Conservation (phyloP, 495 filamentous ascomycete species). For the Tuber umbilicatum region DNA sequence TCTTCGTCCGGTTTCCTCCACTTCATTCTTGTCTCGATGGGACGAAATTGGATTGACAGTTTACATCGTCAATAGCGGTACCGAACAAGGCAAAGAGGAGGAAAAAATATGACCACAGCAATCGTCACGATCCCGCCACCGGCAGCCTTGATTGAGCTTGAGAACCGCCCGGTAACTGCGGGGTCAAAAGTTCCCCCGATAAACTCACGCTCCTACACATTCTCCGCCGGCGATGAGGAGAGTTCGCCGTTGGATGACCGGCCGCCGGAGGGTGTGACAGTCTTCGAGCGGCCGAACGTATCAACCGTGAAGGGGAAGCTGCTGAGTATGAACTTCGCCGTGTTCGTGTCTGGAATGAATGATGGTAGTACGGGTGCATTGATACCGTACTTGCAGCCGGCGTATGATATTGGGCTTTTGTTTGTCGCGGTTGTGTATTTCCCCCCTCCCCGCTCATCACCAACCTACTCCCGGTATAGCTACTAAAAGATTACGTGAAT, state of each 20-base stretch:
- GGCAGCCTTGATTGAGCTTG: not conserved
- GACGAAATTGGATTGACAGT: not conserved
- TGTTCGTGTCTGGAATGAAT: constrained; percentile 53
- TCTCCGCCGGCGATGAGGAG: constrained; percentile 13
- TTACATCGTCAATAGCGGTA: constrained; percentile 1
- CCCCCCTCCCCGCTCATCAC: not conserved
- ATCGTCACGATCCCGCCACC: not conserved
- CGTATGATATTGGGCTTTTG: constrained; percentile 35
- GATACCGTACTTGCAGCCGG: constrained; percentile 59
- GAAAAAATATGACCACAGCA: not conserved
- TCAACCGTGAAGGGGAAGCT: constrained; percentile 25
- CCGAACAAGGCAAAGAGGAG: not conserved
- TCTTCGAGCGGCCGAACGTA: constrained; percentile 29
- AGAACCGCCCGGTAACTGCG: not conserved
- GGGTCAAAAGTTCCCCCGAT: not conserved
- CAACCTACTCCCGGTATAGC: not conserved
- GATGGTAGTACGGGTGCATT: constrained; percentile 65
- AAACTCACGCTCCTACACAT: not conserved
- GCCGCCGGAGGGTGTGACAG: constrained; percentile 24
- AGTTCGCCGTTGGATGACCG: constrained; percentile 15
- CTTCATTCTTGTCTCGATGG: not conserved
- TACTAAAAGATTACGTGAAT: not conserved
- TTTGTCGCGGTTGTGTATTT: constrained; percentile 32
- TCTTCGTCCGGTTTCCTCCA: not conserved
- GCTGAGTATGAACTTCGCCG: constrained; percentile 22